Evolutionary conservation across 2,329 filamentous ascomycete genomes (phyloP).

Genomic region (Passalora sequoiae): DNA sequence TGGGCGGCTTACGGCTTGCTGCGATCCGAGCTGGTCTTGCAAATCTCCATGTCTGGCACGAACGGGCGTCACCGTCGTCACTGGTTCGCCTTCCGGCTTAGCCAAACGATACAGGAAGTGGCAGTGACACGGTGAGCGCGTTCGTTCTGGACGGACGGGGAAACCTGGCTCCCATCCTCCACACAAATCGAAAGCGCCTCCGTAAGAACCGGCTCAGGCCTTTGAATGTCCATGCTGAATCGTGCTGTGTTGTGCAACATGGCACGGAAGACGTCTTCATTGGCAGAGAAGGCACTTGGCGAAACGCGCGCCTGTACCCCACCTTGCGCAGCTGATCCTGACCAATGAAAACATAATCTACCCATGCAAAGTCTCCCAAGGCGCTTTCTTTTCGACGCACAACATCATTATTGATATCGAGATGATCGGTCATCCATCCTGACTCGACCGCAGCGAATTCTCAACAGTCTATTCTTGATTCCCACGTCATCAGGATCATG

Average conservation of each 20-base stretch:
- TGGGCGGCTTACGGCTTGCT: background rate
- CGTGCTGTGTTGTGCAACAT: background rate
- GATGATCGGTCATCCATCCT: background rate
- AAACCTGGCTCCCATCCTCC: constrained; percentile 6
- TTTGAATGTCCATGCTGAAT: background rate
- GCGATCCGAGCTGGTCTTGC: too few relatives aligned
- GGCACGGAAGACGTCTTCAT: background rate
- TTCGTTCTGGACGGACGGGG: background rate
- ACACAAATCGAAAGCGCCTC: background rate
- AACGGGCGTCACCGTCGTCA: background rate
- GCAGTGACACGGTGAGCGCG: background rate
- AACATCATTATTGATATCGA: background rate
- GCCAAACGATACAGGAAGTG: background rate
- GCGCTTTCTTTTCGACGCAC: background rate
- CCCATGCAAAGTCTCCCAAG: background rate
- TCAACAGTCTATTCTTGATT: background rate
- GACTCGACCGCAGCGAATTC: too few relatives aligned
- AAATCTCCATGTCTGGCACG: background rate
- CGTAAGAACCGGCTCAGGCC: background rate
- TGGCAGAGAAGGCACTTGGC: background rate
- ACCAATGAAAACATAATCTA: background rate
- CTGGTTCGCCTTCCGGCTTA: background rate
- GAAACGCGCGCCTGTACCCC: too few relatives aligned
- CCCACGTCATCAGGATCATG: background rate
- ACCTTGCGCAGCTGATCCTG: too few relatives aligned